These are phyloP conservation scores for Drechslerella stenobrocha DNA, from an alignment of 2,329 filamentous ascomycete species.

Conservation along the genomic window DNA sequence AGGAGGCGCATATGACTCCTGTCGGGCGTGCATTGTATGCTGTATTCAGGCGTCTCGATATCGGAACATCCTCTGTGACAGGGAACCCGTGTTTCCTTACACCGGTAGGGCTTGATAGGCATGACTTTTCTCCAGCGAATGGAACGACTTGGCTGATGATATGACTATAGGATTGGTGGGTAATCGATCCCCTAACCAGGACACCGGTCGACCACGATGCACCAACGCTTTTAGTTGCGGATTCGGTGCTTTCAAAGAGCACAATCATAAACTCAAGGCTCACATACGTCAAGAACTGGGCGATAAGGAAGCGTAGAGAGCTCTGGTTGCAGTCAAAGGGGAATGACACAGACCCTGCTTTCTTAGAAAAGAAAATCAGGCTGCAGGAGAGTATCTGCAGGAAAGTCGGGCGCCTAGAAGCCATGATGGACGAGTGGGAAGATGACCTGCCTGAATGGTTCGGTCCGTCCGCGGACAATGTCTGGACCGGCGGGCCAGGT, in stretches of 20 bases:
- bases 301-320: constrained; percentile 50
- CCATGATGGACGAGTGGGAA: constrained; percentile 50
- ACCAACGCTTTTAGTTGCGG: constrained; percentile 49
- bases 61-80: constrained; percentile 51
- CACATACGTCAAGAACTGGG: constrained; percentile 51
- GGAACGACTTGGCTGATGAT: neutral
- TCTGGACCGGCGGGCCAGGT: constrained; percentile 41
- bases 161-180: constrained; percentile 51
- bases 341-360: constrained; percentile 30
- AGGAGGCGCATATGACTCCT: constrained; percentile 52
- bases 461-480: constrained; percentile 47
- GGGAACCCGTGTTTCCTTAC: constrained; percentile 52
- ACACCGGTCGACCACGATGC: constrained; percentile 50
- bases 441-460: constrained; percentile 50
- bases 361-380: constrained; percentile 46
- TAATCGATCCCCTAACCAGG: constrained; percentile 51
- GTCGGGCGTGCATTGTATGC: constrained; percentile 51
- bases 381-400: constrained; percentile 50
- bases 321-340: constrained; percentile 40
- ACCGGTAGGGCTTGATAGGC: constrained; percentile 28
- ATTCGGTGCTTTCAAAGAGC: constrained; percentile 51
- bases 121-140: neutral
- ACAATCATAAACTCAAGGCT: constrained; percentile 51
- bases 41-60: constrained; percentile 50
- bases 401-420: constrained; percentile 49